Conservation (phyloP, 129 eudicot species). For the Centella asiatica region DNA sequence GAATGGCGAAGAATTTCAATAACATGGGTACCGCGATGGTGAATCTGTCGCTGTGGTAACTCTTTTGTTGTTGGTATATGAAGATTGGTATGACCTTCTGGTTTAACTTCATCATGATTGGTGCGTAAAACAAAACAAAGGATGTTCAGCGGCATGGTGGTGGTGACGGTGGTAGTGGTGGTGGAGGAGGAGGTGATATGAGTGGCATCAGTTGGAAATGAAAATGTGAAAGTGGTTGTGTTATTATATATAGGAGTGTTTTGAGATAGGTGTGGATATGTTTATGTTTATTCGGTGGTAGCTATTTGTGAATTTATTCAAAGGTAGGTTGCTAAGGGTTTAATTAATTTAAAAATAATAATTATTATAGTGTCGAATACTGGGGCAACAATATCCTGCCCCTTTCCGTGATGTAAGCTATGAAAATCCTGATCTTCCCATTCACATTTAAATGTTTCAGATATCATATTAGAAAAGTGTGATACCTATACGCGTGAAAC, state of each 20-base stretch:
- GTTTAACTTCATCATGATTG: conserved; percentile 27
- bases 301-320: conserved; percentile 16
- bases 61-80: not conserved
- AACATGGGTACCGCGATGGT: conserved; percentile 23
- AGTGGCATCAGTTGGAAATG: not conserved
- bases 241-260: not conserved
- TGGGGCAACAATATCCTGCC: too few species aligned
- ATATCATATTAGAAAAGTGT: too few species aligned
- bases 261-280: not conserved
- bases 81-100: conserved; percentile 12
- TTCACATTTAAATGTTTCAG: too few species aligned
- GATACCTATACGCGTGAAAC: too few species aligned
- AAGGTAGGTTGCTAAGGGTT: conserved; percentile 28
- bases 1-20: conserved; percentile 19
- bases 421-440: too few species aligned
- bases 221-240: not conserved
- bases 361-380: too few species aligned
- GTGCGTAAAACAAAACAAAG: conserved; percentile 51
- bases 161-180: conserved; percentile 36
- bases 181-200: conserved; percentile 18
- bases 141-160: conserved; percentile 43
- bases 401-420: not conserved
- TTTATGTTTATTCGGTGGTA: not conserved
- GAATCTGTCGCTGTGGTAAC: conserved; percentile 13
- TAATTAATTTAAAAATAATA: conserved; percentile 20